These are phyloP conservation scores for Yamadazyma dushanensis DNA, from an alignment of 1,139 yeast genomes.

Conservation along the genomic window DNA sequence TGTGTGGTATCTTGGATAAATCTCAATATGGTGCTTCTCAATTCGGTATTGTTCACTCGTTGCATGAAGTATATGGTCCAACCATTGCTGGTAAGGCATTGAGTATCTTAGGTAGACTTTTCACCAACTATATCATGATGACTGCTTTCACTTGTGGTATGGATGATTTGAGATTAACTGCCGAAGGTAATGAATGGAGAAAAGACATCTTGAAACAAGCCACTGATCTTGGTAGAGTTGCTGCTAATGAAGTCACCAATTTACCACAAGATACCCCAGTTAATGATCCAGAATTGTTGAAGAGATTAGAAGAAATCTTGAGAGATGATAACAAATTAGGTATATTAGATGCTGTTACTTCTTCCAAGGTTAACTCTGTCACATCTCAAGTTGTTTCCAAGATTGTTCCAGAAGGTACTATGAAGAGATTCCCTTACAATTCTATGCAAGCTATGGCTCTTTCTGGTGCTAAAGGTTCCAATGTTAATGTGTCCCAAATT, in stretches of 20 bases:
- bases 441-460: conserved; percentile 99
- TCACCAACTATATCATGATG: conserved; percentile 89
- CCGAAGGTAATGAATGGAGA: conserved; percentile 90
- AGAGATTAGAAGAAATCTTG: conserved; percentile 88
- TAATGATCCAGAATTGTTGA: conserved; percentile 74
- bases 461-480: conserved; percentile 99
- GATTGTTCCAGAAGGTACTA: conserved; percentile 96
- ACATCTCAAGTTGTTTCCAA: conserved; percentile 90
- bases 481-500: conserved; percentile 97
- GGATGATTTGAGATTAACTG: conserved; percentile 95
- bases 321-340: conserved; percentile 93
- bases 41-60: conserved; percentile 93
- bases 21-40: conserved; percentile 98
- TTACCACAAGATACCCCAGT: conserved; percentile 57
- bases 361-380: conserved; percentile 86
- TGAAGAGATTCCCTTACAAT: conserved; percentile 92
- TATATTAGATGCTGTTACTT: conserved; percentile 93
- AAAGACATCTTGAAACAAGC: conserved; percentile 74
- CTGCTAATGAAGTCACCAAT: conserved; percentile 94
- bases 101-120: conserved; percentile 88
- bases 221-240: conserved; percentile 80
- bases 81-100: conserved; percentile 85
- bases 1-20: conserved; percentile 93
- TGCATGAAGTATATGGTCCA: conserved; percentile 95
- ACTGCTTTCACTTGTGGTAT: conserved; percentile 99